A percentile compares a stretch with the other conserved stretches of the same genome.
Conservation (phyloP, 2,329 filamentous ascomycete species). For the Talaromyces funiculosus region DNA sequence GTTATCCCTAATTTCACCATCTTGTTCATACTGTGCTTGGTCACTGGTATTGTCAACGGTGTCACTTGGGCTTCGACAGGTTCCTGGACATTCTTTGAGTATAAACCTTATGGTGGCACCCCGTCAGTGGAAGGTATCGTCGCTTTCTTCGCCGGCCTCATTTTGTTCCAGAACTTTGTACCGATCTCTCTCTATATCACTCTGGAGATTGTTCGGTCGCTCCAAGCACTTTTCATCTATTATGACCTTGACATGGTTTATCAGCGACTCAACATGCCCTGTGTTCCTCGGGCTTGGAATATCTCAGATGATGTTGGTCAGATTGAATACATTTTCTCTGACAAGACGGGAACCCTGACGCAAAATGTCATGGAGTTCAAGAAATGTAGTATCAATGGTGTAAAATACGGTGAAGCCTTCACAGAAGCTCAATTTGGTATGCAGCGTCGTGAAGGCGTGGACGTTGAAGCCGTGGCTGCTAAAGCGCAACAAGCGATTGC, state of each 20-base stretch:
- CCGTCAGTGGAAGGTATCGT: slow-evolving; percentile 82
- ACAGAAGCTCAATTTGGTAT: slow-evolving; percentile 95
- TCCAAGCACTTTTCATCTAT: slow-evolving; percentile 96
- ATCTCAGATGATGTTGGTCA: slow-evolving; percentile 97
- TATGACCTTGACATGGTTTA: slow-evolving; percentile 97
- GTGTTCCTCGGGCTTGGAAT: slow-evolving; percentile 97
- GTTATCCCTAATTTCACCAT: slow-evolving; percentile 95
- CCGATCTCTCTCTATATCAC: slow-evolving; percentile 98
- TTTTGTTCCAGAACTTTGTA: slow-evolving; percentile 97
- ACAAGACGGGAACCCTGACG: slow-evolving; percentile 85
- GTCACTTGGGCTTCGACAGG: slow-evolving; percentile 70
- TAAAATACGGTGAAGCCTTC: slow-evolving; percentile 93
- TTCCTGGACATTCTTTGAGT: slow-evolving; percentile 78
- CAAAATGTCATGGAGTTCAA: slow-evolving; percentile 99
- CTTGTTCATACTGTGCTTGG: slow-evolving; percentile 80
- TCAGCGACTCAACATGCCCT: slow-evolving; percentile 86
- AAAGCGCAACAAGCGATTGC: slow-evolving; percentile 73
- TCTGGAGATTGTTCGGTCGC: slow-evolving; percentile 86
- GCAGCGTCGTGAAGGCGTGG: slow-evolving; percentile 82
- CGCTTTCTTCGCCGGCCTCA: slow-evolving; percentile 91
- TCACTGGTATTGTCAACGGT: slow-evolving; percentile 80
- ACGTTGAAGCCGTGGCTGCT: slow-evolving; percentile 74
- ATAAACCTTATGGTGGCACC: slow-evolving; percentile 69
- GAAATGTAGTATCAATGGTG: slow-evolving; percentile 93
- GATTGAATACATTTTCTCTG: slow-evolving; percentile 98